phyloP scores from a whole-genome alignment of 768 basidiomycete species.

The Suillus bovinus region DNA sequence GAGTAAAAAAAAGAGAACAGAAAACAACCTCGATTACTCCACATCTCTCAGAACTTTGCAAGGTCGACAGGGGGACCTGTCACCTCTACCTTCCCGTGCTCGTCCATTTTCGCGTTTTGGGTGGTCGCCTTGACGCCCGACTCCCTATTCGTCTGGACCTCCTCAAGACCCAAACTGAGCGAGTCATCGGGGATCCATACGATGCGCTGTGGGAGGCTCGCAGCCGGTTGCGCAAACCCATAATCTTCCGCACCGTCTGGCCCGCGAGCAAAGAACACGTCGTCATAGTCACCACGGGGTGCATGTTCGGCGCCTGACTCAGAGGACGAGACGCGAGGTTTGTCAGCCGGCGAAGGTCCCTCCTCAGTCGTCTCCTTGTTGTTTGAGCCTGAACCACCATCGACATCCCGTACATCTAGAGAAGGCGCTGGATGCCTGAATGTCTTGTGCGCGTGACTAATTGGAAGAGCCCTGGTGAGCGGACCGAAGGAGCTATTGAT shows the following conservation, averaged over 20 bases:
- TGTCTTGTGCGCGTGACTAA: conserved; percentile 74
- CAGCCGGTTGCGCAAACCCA: conserved; percentile 89
- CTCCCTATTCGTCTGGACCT: conserved; percentile 55
- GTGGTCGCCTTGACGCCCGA: conserved; percentile 52
- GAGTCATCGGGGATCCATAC: conserved; percentile 86
- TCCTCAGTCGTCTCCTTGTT: conserved; percentile 19
- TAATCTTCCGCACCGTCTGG: conserved; percentile 40
- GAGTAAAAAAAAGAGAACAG: too few species aligned
- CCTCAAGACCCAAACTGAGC: conserved; percentile 61
- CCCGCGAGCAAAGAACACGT: conserved; percentile 26
- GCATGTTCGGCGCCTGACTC: conserved; percentile 8
- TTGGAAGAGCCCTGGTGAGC: conserved; percentile 71
- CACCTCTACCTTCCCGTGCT: conserved; percentile 52
- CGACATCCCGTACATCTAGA: not conserved
- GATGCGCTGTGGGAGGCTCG: conserved; percentile 66
- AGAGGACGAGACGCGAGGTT: not conserved
- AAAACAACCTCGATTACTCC: not conserved
- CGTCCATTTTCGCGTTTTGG: conserved; percentile 57
- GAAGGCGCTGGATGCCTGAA: conserved; percentile 35
- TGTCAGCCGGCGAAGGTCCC: conserved; percentile 11
- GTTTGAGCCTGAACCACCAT: conserved; percentile 18
- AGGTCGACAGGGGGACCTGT: conserved; percentile 26
- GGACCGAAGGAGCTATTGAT: conserved; percentile 82
- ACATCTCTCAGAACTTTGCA: conserved; percentile 26
- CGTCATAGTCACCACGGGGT: conserved; percentile 15